Evolutionary conservation across 202 grass and related monocot species (phyloP), one percentile per base, ranked within the genome.

Genomic region (Panicum virgatum): DNA sequence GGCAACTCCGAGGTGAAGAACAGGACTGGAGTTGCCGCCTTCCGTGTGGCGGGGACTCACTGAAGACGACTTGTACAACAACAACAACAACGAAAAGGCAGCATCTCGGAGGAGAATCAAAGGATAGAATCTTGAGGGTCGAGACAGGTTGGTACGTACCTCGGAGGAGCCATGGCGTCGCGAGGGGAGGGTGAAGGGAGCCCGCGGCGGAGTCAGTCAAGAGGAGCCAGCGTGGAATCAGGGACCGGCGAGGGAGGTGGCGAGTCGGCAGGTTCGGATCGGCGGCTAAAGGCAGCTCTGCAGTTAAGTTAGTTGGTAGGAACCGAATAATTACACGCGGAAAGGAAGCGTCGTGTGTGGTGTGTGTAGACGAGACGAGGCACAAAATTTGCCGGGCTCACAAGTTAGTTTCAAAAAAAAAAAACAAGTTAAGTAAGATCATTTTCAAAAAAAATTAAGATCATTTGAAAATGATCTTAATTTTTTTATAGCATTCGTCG

Each of bases 291-390:
- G 40, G 38, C 57, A 51, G 46, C 19, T 43, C 47, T 52, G 22
- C 72, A 18, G 78, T 89, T 86, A 79, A 82, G 65, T 82, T 77
- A 0, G 78, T 78, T 89, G 66, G 48, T 12, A 4, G 16, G 64
- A 59, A 40, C 66, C 23, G 23, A 50, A 29, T 30, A 32, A 67
- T 80, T 66, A 44, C 77, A 54, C 19, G 36, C 25, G 63, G 29
- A 44, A 46, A 36, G 58, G 38, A 65, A 34, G 42, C 5, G 36
- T 75, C 4, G 36, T 20, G n/a, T n/a, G n/a, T n/a, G n/a, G n/a
- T n/a, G n/a, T n/a, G n/a, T n/a, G 32, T 4, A 34, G 32, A 4
- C 32, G 32, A 34, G 32, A 34, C 32, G 32, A 34, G 32, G 32
- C 12, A 43, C 38, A 22, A 25, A 38, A 20, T 57, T 59, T 59